phyloP scores from a whole-genome alignment of 2,329 filamentous ascomycete genomes.

The Diplodia sapinea region DNA sequence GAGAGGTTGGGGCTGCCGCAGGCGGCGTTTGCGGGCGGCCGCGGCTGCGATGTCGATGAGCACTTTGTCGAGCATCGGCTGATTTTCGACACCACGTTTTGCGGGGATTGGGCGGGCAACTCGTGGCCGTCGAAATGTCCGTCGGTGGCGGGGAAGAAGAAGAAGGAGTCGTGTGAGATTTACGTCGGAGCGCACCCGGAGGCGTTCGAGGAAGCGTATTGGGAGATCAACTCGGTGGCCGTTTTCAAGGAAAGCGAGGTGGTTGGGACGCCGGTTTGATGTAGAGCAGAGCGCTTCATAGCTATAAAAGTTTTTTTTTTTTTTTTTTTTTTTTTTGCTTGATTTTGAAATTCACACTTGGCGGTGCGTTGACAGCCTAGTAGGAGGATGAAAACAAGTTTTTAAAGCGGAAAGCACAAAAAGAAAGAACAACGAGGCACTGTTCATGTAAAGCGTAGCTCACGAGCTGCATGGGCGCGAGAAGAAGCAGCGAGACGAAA shows the following conservation, averaged over 20 bases:
- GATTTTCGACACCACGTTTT: conserved; percentile 51
- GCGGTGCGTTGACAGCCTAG: too few relatives aligned
- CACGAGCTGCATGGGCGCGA: too few relatives aligned
- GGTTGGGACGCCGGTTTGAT: not conserved
- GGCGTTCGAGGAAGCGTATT: conserved; percentile 44
- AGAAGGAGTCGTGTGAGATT: conserved; percentile 38
- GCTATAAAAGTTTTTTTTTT: not conserved
- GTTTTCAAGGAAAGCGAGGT: conserved; percentile 43
- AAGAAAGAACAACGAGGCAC: too few relatives aligned
- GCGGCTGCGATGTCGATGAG: conserved; percentile 44
- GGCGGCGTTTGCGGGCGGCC: conserved; percentile 63
- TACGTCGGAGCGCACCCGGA: conserved; percentile 37
- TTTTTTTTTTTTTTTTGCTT: too few relatives aligned
- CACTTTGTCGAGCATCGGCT: conserved; percentile 48
- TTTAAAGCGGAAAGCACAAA: too few relatives aligned
- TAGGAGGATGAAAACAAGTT: too few relatives aligned
- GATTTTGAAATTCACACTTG: not conserved
- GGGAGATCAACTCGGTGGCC: conserved; percentile 48
- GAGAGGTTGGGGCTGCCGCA: conserved; percentile 69
- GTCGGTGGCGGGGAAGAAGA: conserved; percentile 5
- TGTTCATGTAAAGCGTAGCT: too few relatives aligned
- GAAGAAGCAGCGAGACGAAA: too few relatives aligned
- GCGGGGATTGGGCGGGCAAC: conserved; percentile 69
- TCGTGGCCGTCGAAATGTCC: conserved; percentile 68
- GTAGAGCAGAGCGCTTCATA: not conserved